phyloP scores from a whole-genome alignment of 257 asterid genomes.

The Ophiorrhiza pumila region DNA sequence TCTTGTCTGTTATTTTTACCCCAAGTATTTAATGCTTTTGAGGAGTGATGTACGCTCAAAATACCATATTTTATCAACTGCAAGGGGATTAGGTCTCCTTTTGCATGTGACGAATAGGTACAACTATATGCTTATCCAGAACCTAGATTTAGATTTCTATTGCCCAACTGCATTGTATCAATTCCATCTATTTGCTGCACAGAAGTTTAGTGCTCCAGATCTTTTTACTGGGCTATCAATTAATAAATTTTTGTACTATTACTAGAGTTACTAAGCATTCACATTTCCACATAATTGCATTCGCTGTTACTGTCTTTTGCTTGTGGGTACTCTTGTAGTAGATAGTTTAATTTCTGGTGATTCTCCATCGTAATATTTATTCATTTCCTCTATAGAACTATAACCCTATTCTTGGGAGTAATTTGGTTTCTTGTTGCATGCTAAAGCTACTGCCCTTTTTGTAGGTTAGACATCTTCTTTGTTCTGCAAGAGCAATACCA shows the following conservation, averaged over 20 bases:
- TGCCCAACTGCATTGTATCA: background rate
- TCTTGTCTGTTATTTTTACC: too few relatives aligned
- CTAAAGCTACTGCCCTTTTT: background rate
- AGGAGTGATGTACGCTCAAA: background rate
- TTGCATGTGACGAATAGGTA: background rate
- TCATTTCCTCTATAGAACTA: background rate
- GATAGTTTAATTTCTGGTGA: background rate
- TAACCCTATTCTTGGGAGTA: background rate
- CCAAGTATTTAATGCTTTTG: too few relatives aligned
- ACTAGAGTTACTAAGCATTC: background rate
- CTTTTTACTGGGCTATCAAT: background rate
- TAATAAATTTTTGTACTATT: background rate
- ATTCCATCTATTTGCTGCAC: background rate
- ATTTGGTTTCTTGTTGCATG: background rate
- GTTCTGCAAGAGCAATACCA: slow-evolving; percentile 87
- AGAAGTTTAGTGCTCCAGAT: background rate
- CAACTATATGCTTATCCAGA: background rate
- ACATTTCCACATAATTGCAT: background rate
- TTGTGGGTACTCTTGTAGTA: background rate
- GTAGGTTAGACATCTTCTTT: slow-evolving; percentile 83
- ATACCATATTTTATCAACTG: background rate
- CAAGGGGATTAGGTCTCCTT: background rate
- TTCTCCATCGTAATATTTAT: background rate
- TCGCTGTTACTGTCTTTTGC: background rate
- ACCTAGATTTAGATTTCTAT: background rate